Base-by-base conservation (phyloP, 768 basidiomycete species). In the Tylopilus felleus region DNA sequence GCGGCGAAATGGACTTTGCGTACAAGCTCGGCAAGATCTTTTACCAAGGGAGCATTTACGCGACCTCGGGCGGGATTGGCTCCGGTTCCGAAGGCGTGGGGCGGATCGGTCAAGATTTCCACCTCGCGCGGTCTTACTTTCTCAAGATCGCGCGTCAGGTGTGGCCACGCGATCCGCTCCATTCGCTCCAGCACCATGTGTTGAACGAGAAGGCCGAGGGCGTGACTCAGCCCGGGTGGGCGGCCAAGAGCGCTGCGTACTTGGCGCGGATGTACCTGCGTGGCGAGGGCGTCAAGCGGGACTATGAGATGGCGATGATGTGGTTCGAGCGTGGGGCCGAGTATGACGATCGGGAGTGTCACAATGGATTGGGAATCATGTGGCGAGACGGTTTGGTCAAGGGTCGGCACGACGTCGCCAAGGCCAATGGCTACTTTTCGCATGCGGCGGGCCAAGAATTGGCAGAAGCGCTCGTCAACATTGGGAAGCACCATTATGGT, bases 21-120 rank as follows among this genome's bases (percentile, higher is more conserved):
- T 93, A 90, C 70, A 84, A 91, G 16, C 80, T 98, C 2, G 97
- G 93, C n/a, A 88, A 92, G 71, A 90, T 98, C 10, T 96, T 88
- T 73, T 98, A 99, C 65, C 90, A 94, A 66, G 97, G 97, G 17
- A 93, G 90, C 53, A 88, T 98, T 33, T 98, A 97, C 64, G 78
- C 81, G 6, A 75, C 82, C 10, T 70, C 77, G 14, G 93, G 93
- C 4, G 95, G 96, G 10, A 84, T 90, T 38, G 82, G 80, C 3
- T 93, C 90, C 2, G 92, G 93, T 16, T 89, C 90, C 23, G 92
- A 96, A 72, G 91, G 91, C n/a, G 93, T 93, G 25, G 93, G 92
- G 8, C 84, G 84, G n/a, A 80, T 97, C 13, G 83, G 86, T 1
- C 83, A 88, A 42, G 90, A 92, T 67, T 96, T 83, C 68, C 73